Evolutionary conservation across 805 yeast genomes (phyloP), one percentile per base, ranked within the genome.

Genomic region (Kodamaea sagamina): DNA sequence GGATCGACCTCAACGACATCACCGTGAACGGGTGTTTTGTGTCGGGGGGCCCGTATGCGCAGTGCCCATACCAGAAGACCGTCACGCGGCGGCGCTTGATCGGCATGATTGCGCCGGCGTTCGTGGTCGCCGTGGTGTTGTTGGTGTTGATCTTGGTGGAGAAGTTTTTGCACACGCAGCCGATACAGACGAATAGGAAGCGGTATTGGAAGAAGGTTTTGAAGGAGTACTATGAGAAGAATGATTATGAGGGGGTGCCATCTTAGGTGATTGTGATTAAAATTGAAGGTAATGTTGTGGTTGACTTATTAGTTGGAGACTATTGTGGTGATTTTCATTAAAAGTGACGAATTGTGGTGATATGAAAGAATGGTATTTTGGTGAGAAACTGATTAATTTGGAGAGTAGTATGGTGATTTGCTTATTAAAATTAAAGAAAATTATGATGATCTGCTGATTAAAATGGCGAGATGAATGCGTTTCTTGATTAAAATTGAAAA

Each of bases 221-320:
- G 6, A 61, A 77, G 26, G 78, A 78, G 39, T 78, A 79, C 49
- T 74, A 74, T 45, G 69, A 81, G 24, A 78, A 79, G 48, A 65
- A 79, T 38, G 93, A 86, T 46, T 81, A 78, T 51, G 96, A 90
- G 61, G 97, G 97, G 4, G 92, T 88, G 6, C 96, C 97, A 9
- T 79, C 89, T 2, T 89, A 57, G 56, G 22, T 5, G 18, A 19
- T 8, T 6, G 38, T 24, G 8, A 22, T 22, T 22, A 22, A 26
- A 26, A n/a, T 26, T 6, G 12, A 4, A 26, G 10, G 7, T 7
- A 4, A 6, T 26, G 4, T 26, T 26, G 4, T n/a, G n/a, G n/a
- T n/a, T n/a, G n/a, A n/a, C n/a, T n/a, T n/a, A n/a, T n/a, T n/a
- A n/a, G n/a, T n/a, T n/a, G n/a, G n/a, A n/a, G n/a, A n/a, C n/a